phyloP scores from a whole-genome alignment of 2,329 filamentous ascomycete genomes.

The Tricladium varicosporioides region DNA sequence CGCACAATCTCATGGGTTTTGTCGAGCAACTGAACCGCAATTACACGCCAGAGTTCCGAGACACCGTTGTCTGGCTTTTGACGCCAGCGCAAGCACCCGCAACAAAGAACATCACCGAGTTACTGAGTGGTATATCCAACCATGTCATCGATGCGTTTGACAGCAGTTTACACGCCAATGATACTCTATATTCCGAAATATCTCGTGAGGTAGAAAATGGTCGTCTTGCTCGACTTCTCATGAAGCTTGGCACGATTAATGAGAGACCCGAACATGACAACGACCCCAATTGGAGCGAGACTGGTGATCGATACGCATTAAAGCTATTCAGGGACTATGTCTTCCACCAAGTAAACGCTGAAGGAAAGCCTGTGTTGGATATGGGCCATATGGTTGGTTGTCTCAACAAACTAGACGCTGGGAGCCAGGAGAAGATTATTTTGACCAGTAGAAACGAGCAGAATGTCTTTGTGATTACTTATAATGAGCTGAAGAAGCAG shows the following conservation, averaged over 20 bases:
- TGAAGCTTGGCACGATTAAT: conserved; percentile 85
- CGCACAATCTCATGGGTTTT: conserved; percentile 63
- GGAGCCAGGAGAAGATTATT: conserved; percentile 80
- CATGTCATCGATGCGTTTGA: conserved; percentile 77
- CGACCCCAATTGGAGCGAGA: conserved; percentile 82
- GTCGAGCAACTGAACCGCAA: conserved; percentile 74
- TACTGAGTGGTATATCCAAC: conserved; percentile 74
- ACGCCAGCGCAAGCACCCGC: conserved; percentile 56
- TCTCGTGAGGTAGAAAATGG: conserved; percentile 86
- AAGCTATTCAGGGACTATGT: conserved; percentile 97
- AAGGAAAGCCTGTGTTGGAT: conserved; percentile 80
- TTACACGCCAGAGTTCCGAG: conserved; percentile 76
- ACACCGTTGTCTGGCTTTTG: conserved; percentile 80
- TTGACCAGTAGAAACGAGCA: conserved; percentile 89
- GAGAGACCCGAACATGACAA: conserved; percentile 84
- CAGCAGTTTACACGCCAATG: conserved; percentile 73
- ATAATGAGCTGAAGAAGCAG: conserved; percentile 79
- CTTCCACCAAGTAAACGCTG: conserved; percentile 89
- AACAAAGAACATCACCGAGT: conserved; percentile 73
- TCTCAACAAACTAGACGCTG: conserved; percentile 90
- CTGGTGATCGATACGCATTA: conserved; percentile 85
- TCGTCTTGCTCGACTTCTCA: conserved; percentile 72
- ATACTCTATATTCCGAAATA: conserved; percentile 70
- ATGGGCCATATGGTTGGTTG: conserved; percentile 83
- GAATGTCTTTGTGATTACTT: conserved; percentile 82